Base-by-base conservation (phyloP, 2,329 filamentous ascomycete species). In the Aspergillus novoparasiticus region DNA sequence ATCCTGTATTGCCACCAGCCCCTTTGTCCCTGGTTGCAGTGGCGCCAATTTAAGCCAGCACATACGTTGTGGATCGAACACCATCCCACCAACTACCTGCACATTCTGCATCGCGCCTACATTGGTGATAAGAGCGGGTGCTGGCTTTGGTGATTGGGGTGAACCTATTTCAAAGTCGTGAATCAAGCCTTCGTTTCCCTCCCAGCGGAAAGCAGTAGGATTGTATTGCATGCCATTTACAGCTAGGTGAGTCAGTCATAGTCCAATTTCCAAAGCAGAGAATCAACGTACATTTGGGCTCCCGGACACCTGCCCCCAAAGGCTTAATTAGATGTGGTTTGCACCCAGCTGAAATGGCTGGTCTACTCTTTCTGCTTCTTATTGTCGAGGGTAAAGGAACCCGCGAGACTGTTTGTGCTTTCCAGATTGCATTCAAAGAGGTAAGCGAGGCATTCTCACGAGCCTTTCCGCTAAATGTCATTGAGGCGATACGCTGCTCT, bases 171-270 rank as follows among this genome's bases (percentile, higher is more conserved):
- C 93, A 78, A 99, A 99, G 5, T 88, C 87, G 6, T 66, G 86
- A 86, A 59, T 96, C 82, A 39, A 90, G 71, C 93, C 94, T 76
- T 99, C 95, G 72, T 99, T 99, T 58, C 95, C 95, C 82, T 99
- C 95, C 95, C 95, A 99, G 57, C 89, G 86, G 73, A 89, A 95
- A 10, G 92, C 91, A 32, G 86, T 83, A 8, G 95, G 92, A 73
- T 99, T 98, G 76, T 97, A 99, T 60, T 88, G 90, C 95, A 99
- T 99, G 67, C 94, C 95, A 78, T 97, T 95, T 64, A 97, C 53
- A 68, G 64, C 56, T 58, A 23, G 36, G 26, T 10, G 30, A 55
- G 54, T 65, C 58, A 62, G 30, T 57, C 30, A 54, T 26, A 55
- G 34, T 23, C 23, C 45, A 51, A 54, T 11, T 36, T 46, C 39